Evolutionary conservation across 169 alveolate species (phyloP), one percentile per base, ranked within the genome.

Genomic region (Fabrea salina): DNA sequence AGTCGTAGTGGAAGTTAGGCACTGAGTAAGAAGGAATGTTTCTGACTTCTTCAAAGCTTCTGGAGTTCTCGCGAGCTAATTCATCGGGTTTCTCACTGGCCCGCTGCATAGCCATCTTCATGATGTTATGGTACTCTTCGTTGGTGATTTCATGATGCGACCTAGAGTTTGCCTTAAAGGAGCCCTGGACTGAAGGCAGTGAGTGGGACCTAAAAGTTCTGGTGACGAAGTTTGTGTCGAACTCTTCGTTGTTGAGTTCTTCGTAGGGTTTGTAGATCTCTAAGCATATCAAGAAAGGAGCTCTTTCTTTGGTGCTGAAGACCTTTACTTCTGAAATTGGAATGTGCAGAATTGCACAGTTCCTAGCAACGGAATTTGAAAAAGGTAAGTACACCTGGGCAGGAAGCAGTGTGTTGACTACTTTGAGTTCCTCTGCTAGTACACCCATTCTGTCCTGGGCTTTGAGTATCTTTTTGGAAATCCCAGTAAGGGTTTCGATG

Each of bases 251-350:
- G 1, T 19, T 5, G 43, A 32, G 5, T 53, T 74, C 81, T 54
- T 74, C 54, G 22, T 32, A 74, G 30, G 94, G 92, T 41, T 91
- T 85, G 70, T 81, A 90, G 27, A 93, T 75, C 79, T 93, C 97
- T 25, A 93, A 19, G 47, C 95, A 86, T 33, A 93, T 82, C 66
- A 86, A 78, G 53, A 80, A 91, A 7, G 97, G 97, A n/a, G 95
- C 94, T 84, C 95, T 88, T 82, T 89, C 95, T 82, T 88, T 91
- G 3, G 97, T 91, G 37, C 89, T 84, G 58, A 90, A 93, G 1
- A 93, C 84, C 58, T 88, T 89, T 1, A 92, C 79, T 72, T 93
- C 96, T 4, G 70, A 67, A 0, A 84, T 85, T 13, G 84, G 81
- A 25, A 93, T 93, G 66, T 89, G 91, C 30, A 91, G 75, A 0